Conservation (phyloP, 345 rosid species). For the Citropsis articulata region DNA sequence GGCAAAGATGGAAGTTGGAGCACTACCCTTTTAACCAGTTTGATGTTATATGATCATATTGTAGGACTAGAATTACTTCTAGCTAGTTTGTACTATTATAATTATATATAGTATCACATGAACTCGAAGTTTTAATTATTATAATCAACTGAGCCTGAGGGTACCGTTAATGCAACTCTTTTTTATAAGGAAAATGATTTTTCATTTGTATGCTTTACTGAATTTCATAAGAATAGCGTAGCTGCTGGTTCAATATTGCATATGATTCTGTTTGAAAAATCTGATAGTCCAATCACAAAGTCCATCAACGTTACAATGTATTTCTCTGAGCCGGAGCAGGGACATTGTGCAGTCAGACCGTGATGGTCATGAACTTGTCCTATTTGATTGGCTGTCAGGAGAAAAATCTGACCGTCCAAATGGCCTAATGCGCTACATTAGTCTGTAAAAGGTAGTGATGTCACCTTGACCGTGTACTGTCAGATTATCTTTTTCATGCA, state of each 20-base stretch:
- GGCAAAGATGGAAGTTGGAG: not conserved
- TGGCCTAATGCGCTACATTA: not conserved
- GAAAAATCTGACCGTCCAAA: slow-evolving; percentile 20
- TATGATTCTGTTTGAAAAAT: slow-evolving; percentile 15
- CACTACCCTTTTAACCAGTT: not conserved
- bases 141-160: slow-evolving; percentile 7
- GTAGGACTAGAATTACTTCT: not conserved
- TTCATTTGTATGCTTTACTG: slow-evolving; percentile 16
- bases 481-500: not conserved
- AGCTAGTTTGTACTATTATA: not conserved
- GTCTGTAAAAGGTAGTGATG: not conserved
- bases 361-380: slow-evolving; percentile 24
- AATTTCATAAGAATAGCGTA: slow-evolving; percentile 20
- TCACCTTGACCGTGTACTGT: not conserved
- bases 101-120: slow-evolving; percentile 4
- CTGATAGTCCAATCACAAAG: slow-evolving; percentile 17
- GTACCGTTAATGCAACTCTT: slow-evolving; percentile 3
- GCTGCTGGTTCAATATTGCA: slow-evolving; percentile 3
- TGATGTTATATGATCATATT: not conserved
- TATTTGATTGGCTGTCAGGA: slow-evolving; percentile 4
- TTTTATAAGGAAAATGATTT: slow-evolving; percentile 16
- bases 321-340: slow-evolving; percentile 18
- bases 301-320: not conserved
- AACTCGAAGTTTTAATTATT: slow-evolving; percentile 8
- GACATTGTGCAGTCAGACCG: slow-evolving; percentile 23